Evolutionary conservation across 2,329 filamentous ascomycete species (phyloP).

Genomic region (Monilinia fructicola): DNA sequence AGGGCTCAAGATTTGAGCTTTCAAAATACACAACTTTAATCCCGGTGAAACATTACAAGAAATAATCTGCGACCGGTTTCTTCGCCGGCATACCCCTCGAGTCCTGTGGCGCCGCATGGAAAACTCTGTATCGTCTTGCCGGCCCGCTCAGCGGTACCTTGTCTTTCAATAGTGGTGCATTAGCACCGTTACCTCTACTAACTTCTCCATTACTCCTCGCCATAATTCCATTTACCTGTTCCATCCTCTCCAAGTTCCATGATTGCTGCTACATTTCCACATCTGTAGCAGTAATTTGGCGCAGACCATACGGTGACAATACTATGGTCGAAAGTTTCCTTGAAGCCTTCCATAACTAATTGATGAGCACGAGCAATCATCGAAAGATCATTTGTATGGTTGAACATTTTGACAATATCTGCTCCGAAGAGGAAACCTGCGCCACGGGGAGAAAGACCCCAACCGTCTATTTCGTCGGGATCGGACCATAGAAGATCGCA

Average conservation of each 20-base stretch:
- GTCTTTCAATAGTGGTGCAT: slow-evolving; percentile 49
- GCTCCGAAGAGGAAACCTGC: slow-evolving; percentile 94
- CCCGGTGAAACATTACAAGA: slow-evolving; percentile 55
- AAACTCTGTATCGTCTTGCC: slow-evolving; percentile 87
- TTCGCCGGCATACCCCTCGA: slow-evolving; percentile 97
- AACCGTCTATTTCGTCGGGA: slow-evolving; percentile 95
- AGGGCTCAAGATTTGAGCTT: background rate
- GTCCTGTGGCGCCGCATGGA: slow-evolving; percentile 95
- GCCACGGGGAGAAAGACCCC: slow-evolving; percentile 75
- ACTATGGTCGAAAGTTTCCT: slow-evolving; percentile 95
- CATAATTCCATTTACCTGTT: slow-evolving; percentile 62
- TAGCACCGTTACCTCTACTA: slow-evolving; percentile 54
- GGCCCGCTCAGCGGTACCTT: slow-evolving; percentile 64
- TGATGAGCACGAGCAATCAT: slow-evolving; percentile 94
- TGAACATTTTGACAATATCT: slow-evolving; percentile 95
- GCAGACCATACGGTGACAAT: slow-evolving; percentile 99
- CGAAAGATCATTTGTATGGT: slow-evolving; percentile 87
- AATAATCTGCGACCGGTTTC: slow-evolving; percentile 97
- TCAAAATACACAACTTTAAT: background rate
- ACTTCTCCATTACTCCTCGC: slow-evolving; percentile 46
- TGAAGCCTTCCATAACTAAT: slow-evolving; percentile 98
- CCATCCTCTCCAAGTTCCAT: slow-evolving; percentile 88
- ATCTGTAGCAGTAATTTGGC: slow-evolving; percentile 90
- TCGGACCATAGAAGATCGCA: slow-evolving; percentile 98
- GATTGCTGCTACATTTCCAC: slow-evolving; percentile 93